phyloP scores from a whole-genome alignment of 805 yeast genomes.

The Ogataea angusta region DNA sequence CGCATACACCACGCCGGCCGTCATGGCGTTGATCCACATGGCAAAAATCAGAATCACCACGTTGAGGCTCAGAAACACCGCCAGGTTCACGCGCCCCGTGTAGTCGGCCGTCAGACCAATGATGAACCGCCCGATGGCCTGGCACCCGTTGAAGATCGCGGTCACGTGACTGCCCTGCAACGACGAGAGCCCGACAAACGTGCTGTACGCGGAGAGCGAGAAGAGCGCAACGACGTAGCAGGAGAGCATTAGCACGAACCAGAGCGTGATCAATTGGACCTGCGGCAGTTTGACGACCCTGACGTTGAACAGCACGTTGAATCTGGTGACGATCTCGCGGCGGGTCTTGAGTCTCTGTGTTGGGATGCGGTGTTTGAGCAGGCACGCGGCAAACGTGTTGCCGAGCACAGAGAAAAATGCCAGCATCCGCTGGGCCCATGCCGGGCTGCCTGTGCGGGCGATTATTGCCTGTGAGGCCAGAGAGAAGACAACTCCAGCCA shows the following conservation, averaged over 20 bases:
- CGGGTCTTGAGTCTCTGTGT: slow-evolving; percentile 14
- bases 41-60: slow-evolving; percentile 40
- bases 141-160: slow-evolving; percentile 46
- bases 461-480: slow-evolving; percentile 37
- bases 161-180: slow-evolving; percentile 45
- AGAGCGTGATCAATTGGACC: slow-evolving; percentile 18
- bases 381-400: slow-evolving; percentile 37
- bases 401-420: slow-evolving; percentile 38
- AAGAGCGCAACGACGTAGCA: slow-evolving; percentile 45
- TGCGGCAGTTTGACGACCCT: slow-evolving; percentile 17
- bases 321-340: slow-evolving; percentile 18
- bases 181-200: slow-evolving; percentile 43
- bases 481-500: slow-evolving; percentile 42
- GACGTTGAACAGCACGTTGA: slow-evolving; percentile 20
- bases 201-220: slow-evolving; percentile 47
- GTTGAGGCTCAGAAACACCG: slow-evolving; percentile 34
- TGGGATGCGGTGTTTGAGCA: slow-evolving; percentile 44
- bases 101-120: slow-evolving; percentile 46
- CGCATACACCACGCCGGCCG: slow-evolving; percentile 32
- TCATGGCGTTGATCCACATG: slow-evolving; percentile 40
- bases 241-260: slow-evolving; percentile 35
- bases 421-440: slow-evolving; percentile 43
- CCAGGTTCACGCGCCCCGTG: slow-evolving; percentile 45
- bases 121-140: slow-evolving; percentile 47
- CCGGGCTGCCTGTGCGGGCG: slow-evolving; percentile 38